These are phyloP conservation scores for Boletus pseudopeckii DNA, from an alignment of 768 basidiomycete species.

Conservation along the genomic window DNA sequence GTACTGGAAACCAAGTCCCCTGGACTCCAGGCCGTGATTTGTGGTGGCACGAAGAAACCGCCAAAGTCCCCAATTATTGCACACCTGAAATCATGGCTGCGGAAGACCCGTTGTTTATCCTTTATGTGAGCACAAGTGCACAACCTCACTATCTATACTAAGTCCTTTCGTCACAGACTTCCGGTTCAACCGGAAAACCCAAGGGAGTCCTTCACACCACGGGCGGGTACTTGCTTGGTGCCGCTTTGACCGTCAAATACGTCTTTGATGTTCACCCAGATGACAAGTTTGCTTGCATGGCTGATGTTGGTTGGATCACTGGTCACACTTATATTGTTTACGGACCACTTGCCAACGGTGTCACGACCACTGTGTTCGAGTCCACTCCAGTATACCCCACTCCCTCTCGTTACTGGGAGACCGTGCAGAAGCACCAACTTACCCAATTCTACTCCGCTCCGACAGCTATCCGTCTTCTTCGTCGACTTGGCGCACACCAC, in stretches of 20 bases:
- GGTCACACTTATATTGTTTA: conserved; percentile 97
- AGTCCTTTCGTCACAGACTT: conserved; percentile 54
- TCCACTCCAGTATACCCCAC: conserved; percentile 96
- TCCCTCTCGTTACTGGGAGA: conserved; percentile 95
- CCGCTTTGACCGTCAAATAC: conserved; percentile 90
- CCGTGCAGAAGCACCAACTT: conserved; percentile 86
- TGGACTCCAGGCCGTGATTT: conserved; percentile 83
- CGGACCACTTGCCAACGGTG: conserved; percentile 85
- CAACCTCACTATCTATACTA: conserved; percentile 1
- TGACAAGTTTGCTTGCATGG: conserved; percentile 97
- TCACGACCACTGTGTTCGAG: conserved; percentile 89
- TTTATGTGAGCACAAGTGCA: conserved; percentile 67
- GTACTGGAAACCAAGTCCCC: conserved; percentile 80
- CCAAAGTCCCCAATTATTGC: conserved; percentile 83
- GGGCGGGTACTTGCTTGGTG: conserved; percentile 87
- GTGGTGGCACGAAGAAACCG: conserved; percentile 96
- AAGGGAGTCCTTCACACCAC: conserved; percentile 95
- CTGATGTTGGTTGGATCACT: conserved; percentile 98
- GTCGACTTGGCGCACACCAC: conserved; percentile 81
- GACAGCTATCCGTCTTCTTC: conserved; percentile 90
- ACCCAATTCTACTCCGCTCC: conserved; percentile 97
- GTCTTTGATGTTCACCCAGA: conserved; percentile 98
- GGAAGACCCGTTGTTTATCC: conserved; percentile 98
- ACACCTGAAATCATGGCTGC: conserved; percentile 81
- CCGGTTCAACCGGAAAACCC: conserved; percentile 92